These are phyloP conservation scores for Magnaporthiopsis incrustans DNA, from an alignment of 2,329 filamentous ascomycete species.

Conservation along the genomic window DNA sequence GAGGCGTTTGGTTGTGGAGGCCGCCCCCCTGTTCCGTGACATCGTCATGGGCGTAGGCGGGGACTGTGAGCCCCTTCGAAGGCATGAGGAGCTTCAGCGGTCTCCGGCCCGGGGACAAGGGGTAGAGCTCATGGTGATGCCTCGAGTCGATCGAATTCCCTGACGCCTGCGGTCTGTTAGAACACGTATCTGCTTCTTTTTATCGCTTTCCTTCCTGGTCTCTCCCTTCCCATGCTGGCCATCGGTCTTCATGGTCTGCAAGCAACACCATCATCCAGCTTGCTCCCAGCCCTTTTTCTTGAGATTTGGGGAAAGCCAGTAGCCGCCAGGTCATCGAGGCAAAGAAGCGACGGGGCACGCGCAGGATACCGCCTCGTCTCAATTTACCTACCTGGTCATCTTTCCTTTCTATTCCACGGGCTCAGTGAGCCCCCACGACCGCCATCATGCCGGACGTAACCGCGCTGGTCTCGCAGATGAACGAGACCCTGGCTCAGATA, in stretches of 20 bases:
- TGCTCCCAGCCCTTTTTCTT: neutral
- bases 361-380: neutral
- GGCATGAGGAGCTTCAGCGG: neutral
- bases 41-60: neutral
- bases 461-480: slow-evolving; percentile 32
- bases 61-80: neutral
- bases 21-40: neutral
- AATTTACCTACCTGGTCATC: neutral
- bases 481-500: slow-evolving; percentile 32
- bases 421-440: slow-evolving; percentile 1
- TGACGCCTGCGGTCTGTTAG: neutral
- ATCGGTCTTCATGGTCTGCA: neutral
- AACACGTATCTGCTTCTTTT: neutral
- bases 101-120: neutral
- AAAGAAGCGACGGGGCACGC: neutral
- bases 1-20: neutral
- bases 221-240: neutral
- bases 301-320: neutral
- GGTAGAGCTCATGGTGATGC: neutral
- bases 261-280: neutral
- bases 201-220: slow-evolving; percentile 1
- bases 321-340: neutral
- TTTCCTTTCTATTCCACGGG: neutral
- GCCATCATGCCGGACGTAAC: slow-evolving; percentile 25
- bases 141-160: neutral